Percentiles rank a stretch among this genome's conserved stretches.
These are phyloP conservation scores for Solanum lycopersicoides DNA, from an alignment of 257 asterid species.

Conservation along the genomic window DNA sequence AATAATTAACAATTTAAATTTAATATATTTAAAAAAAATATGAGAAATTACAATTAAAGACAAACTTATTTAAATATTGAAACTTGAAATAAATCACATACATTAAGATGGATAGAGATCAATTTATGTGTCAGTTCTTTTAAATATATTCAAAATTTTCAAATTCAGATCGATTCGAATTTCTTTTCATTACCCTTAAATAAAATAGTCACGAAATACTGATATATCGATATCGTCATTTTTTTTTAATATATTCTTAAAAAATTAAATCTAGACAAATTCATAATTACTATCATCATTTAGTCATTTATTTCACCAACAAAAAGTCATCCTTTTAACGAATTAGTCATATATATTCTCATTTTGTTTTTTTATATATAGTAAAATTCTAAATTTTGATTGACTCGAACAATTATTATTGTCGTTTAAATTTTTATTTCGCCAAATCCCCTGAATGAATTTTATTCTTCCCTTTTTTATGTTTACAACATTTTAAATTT, in stretches of 20 bases:
- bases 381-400: not conserved
- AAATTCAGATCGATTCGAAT: not conserved
- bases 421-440: not conserved
- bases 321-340: not conserved
- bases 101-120: not conserved
- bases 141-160: not conserved
- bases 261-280: not conserved
- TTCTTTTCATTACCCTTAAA: not conserved
- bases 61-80: no score
- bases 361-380: not conserved
- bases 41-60: not conserved
- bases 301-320: not conserved
- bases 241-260: not conserved
- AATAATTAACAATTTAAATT: not conserved
- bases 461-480: not conserved
- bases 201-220: not conserved
- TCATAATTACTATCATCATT: not conserved
- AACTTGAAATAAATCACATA: not conserved
- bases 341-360: no score
- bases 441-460: not conserved
- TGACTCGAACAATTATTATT: not conserved
- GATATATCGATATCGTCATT: not conserved
- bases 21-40: no score
- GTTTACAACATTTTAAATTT: not conserved
- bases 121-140: not conserved